Percentiles rank a stretch among this genome's conserved stretches.
phyloP scores from a whole-genome alignment of 305 asterid genomes.

The Rubia occidens region DNA sequence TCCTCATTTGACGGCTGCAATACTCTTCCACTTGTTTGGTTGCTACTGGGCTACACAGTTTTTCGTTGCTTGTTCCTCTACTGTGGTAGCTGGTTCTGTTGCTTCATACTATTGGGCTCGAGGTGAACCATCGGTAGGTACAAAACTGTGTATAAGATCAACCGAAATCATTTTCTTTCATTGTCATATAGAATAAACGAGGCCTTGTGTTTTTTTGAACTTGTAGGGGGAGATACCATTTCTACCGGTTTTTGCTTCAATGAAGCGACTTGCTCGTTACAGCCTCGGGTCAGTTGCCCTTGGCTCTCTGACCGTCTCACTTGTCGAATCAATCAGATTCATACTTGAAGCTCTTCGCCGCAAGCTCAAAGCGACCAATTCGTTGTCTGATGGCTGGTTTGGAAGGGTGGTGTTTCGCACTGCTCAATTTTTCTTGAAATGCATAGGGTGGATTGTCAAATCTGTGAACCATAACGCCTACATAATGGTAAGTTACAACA shows the following conservation, averaged over 20 bases:
- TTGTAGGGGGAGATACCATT: slow-evolving; percentile 73
- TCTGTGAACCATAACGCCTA: slow-evolving; percentile 91
- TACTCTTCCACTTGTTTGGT: slow-evolving; percentile 87
- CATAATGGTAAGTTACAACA: slow-evolving; percentile 53
- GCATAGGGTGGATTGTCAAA: slow-evolving; percentile 67
- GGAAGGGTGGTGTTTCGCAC: slow-evolving; percentile 48
- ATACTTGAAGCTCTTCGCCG: slow-evolving; percentile 85
- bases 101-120: slow-evolving; percentile 96
- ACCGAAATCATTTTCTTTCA: background rate
- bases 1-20: slow-evolving; percentile 67
- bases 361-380: slow-evolving; percentile 49
- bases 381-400: slow-evolving; percentile 53
- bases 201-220: slow-evolving; percentile 1
- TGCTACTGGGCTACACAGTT: slow-evolving; percentile 94
- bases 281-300: slow-evolving; percentile 82
- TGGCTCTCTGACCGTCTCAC: slow-evolving; percentile 74
- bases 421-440: slow-evolving; percentile 53
- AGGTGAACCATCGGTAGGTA: slow-evolving; percentile 72
- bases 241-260: slow-evolving; percentile 86
- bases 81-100: slow-evolving; percentile 88
- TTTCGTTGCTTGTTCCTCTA: slow-evolving; percentile 65
- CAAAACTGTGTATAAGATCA: background rate
- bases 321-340: slow-evolving; percentile 65
- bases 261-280: slow-evolving; percentile 85
- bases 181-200: background rate